Evolutionary conservation across 1,284 basidiomycete genomes (phyloP), one percentile per base, ranked within the genome.

Genomic region (Trametes sp.): DNA sequence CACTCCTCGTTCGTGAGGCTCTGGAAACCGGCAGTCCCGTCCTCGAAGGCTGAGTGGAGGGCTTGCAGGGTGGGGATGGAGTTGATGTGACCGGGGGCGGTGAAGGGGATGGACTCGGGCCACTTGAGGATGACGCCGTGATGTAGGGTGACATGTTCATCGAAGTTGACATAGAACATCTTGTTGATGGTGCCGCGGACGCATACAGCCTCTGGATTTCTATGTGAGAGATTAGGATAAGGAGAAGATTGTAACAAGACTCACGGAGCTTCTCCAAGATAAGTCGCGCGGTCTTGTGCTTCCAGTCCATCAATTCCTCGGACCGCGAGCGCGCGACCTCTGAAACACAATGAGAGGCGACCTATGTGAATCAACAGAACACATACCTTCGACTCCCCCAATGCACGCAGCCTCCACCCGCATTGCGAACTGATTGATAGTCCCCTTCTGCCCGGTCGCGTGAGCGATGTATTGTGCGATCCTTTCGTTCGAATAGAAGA

Each of bases 111-210:
- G 11, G 16, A 14, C 8, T 6, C 8, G 8, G 8, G 16, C 9
- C 36, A 14, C 16, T 38, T 64, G 57, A 72, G 31, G 23, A 73
- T 61, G 45, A 75, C 59, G 29, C 69, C 62, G 26, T 64, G 57
- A 6, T 14, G 36, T 35, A 46, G 42, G 8, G 72, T 74, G 63
- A 74, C 70, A 41, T 60, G 63, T 6, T 48, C 41, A 29, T 70
- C 64, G 61, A 75, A 75, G 52, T 69, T 67, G 23, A 57, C 36
- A 59, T 74, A 74, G 14, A 49, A 57, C 72, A 72, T 73, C 29
- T 57, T 51, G 4, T 52, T 8, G 24, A 66, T 54, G n/a, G 42
- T 41, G 42, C 52, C 56, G 7, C 61, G 64, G 14, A 21, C 33
- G 31, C 61, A 66, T 8, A 52, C 59, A 9, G 54, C 53, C 57